phyloP scores from a whole-genome alignment of 2,329 filamentous ascomycete genomes.

The Fusarium drepaniforme region DNA sequence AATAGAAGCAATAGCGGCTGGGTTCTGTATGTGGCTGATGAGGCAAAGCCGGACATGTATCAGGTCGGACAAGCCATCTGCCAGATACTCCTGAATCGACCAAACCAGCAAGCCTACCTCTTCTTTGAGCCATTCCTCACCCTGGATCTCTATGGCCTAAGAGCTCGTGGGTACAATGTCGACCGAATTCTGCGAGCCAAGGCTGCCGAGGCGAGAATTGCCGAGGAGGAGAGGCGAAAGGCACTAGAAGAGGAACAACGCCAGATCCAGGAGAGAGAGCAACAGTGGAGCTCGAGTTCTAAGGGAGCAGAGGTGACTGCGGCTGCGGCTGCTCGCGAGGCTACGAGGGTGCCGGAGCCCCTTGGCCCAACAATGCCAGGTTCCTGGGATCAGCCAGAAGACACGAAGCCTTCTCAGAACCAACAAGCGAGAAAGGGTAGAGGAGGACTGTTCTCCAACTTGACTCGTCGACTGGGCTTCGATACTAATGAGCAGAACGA shows the following conservation, averaged over 20 bases:
- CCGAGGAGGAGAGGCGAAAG: conserved; percentile 83
- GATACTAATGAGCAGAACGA: conserved; percentile 62
- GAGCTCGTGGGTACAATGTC: conserved; percentile 94
- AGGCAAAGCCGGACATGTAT: conserved; percentile 81
- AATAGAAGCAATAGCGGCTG: conserved; percentile 66
- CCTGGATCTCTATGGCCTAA: conserved; percentile 83
- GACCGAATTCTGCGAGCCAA: conserved; percentile 92
- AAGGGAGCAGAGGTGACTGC: conserved; percentile 50
- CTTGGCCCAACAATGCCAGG: conserved; percentile 74
- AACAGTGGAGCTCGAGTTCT: conserved; percentile 55
- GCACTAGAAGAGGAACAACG: conserved; percentile 80
- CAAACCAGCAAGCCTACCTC: conserved; percentile 89
- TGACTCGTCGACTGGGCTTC: conserved; percentile 77
- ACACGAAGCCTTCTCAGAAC: conserved; percentile 48
- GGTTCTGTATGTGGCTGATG: conserved; percentile 81
- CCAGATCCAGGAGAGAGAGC: conserved; percentile 69
- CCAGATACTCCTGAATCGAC: conserved; percentile 81
- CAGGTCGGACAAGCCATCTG: conserved; percentile 92
- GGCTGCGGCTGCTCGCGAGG: conserved; percentile 54
- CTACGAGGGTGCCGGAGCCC: conserved; percentile 56
- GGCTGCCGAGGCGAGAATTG: conserved; percentile 87
- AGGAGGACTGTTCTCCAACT: conserved; percentile 74
- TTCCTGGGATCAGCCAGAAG: conserved; percentile 76
- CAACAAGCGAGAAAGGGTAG: conserved; percentile 58
- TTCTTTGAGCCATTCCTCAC: conserved; percentile 93